Evolutionary conservation across 2,329 filamentous ascomycete species (phyloP).

Genomic region (Ophiognomonia clavigignenti-juglandacearum): DNA sequence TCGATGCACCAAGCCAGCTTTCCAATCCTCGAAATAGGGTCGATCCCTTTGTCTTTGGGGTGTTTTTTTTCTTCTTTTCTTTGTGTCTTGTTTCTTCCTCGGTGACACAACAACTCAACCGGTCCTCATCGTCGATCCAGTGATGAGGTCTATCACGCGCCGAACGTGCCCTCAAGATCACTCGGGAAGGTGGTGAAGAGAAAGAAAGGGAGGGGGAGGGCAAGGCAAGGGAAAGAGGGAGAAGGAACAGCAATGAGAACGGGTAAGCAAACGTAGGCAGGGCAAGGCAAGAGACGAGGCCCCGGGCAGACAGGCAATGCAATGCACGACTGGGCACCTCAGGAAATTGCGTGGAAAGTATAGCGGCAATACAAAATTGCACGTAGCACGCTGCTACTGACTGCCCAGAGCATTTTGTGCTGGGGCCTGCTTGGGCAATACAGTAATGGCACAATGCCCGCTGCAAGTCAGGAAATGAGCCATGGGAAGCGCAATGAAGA

Average conservation of each 20-base stretch:
- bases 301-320: no score
- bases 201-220: neutral
- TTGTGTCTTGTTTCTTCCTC: constrained; percentile 2
- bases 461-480: no score
- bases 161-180: constrained; percentile 17
- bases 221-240: neutral
- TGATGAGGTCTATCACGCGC: constrained; percentile 17
- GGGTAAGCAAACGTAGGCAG: no score
- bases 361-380: neutral
- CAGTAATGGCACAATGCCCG: no score
- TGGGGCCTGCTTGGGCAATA: no score
- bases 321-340: no score
- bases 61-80: neutral
- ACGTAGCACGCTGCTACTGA: neutral
- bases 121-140: constrained; percentile 14
- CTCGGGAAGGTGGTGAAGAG: constrained; percentile 7
- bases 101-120: constrained; percentile 8
- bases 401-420: neutral
- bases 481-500: no score
- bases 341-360: neutral
- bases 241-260: neutral
- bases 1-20: no score
- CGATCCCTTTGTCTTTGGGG: neutral
- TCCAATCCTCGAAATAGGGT: constrained; percentile 1
- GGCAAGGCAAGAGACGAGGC: neutral